These are phyloP conservation scores for Annulohypoxylon bovei DNA, from an alignment of 495 filamentous ascomycete genomes.

Conservation along the genomic window DNA sequence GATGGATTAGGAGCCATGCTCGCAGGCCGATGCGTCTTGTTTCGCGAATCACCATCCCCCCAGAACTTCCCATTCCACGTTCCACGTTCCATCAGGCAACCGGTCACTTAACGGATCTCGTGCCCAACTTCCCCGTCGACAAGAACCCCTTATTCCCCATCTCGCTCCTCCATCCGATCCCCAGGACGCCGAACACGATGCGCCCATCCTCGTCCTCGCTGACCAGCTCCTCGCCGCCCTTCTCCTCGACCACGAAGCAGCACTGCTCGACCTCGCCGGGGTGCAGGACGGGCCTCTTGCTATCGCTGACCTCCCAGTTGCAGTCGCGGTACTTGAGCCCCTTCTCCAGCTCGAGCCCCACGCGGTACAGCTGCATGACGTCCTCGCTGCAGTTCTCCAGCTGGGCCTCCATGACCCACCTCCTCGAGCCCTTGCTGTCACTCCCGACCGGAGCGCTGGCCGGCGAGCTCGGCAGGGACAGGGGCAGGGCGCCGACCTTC, in stretches of 20 bases:
- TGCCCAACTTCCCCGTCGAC: conserved; percentile 83
- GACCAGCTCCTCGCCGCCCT: conserved; percentile 59
- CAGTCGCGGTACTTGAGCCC: conserved; percentile 59
- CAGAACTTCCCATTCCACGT: not conserved
- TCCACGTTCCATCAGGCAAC: not conserved
- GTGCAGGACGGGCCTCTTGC: conserved; percentile 72
- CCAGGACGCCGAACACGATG: conserved; percentile 79
- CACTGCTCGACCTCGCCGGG: conserved; percentile 91
- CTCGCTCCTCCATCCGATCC: conserved; percentile 84
- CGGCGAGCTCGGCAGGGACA: not conserved
- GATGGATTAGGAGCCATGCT: not conserved
- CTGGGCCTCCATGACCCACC: conserved; percentile 85
- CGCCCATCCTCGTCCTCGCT: conserved; percentile 65
- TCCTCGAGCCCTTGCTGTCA: not conserved
- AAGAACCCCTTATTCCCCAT: conserved; percentile 92
- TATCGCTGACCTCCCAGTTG: conserved; percentile 61
- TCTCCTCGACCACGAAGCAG: conserved; percentile 84
- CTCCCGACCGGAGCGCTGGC: not conserved
- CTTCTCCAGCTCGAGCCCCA: conserved; percentile 59
- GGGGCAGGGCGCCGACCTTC: conserved; percentile 73
- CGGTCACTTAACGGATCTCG: conserved; percentile 45
- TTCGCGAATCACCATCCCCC: not conserved
- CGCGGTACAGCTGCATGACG: conserved; percentile 67
- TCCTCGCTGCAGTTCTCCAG: conserved; percentile 89
- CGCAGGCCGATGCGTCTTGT: not conserved